These are phyloP conservation scores for Termitomyces sp. DNA, from an alignment of 768 basidiomycete species.

Conservation along the genomic window DNA sequence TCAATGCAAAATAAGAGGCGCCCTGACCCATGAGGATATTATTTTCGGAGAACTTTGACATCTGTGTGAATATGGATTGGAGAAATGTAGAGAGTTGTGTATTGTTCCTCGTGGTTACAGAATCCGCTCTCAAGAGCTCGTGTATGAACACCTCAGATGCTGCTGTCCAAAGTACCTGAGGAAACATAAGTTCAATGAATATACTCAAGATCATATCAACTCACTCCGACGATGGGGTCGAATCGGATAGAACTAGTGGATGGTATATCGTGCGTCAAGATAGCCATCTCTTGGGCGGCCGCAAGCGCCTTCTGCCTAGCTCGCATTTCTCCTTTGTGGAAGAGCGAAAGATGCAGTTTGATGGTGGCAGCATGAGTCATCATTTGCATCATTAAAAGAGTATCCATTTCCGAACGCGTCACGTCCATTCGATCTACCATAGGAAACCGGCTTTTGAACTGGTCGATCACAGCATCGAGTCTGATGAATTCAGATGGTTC, in stretches of 20 bases:
- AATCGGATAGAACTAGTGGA: conserved; percentile 8
- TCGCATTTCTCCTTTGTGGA: conserved; percentile 8
- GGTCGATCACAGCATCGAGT: conserved; percentile 15
- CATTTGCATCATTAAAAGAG: conserved; percentile 25
- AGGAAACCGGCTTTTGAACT: conserved; percentile 18
- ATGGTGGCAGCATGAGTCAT: conserved; percentile 29
- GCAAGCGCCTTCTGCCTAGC: conserved; percentile 12
- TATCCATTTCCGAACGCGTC: conserved; percentile 12
- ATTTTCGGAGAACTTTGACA: conserved; percentile 12
- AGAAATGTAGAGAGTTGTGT: conserved; percentile 8
- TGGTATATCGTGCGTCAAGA: conserved; percentile 10
- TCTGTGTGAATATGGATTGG: conserved; percentile 11
- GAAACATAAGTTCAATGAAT: not conserved
- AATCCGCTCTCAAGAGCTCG: conserved; percentile 7
- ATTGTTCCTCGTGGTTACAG: conserved; percentile 3
- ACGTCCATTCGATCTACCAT: conserved; percentile 15
- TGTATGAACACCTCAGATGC: conserved; percentile 15
- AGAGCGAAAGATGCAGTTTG: conserved; percentile 13
- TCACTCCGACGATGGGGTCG: conserved; percentile 14
- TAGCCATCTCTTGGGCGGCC: conserved; percentile 12
- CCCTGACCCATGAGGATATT: conserved; percentile 14
- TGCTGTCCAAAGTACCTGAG: conserved; percentile 14
- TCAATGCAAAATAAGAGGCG: not conserved
- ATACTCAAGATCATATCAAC: not conserved
- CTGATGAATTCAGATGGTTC: conserved; percentile 1